These are phyloP conservation scores for Bidens hawaiensis DNA, from an alignment of 140 eudicot genomes.

Conservation along the genomic window DNA sequence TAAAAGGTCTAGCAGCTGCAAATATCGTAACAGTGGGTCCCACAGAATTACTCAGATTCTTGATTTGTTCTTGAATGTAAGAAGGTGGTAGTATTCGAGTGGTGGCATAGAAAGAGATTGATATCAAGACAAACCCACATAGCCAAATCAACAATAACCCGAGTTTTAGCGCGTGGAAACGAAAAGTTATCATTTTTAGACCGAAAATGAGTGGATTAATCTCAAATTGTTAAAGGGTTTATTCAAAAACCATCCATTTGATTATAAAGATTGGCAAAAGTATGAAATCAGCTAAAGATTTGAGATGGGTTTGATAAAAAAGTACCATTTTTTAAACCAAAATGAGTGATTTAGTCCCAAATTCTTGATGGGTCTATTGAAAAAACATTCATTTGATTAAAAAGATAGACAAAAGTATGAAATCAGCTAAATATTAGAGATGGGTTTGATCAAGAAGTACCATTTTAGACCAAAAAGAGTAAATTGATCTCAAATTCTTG, in stretches of 20 bases:
- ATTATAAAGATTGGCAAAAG: too few relatives aligned
- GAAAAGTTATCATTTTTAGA: conserved; percentile 12
- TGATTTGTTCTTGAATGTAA: conserved; percentile 38
- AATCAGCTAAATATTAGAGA: not conserved
- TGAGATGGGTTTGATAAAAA: too few relatives aligned
- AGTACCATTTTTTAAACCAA: too few relatives aligned
- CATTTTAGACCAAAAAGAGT: too few relatives aligned
- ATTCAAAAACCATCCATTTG: not conserved
- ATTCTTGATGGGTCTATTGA: too few relatives aligned
- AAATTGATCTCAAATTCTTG: too few relatives aligned
- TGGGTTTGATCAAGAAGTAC: not conserved
- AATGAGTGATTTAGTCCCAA: too few relatives aligned
- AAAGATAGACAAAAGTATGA: not conserved
- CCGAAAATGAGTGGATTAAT: not conserved
- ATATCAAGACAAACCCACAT: conserved; percentile 66
- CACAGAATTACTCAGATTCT: conserved; percentile 23
- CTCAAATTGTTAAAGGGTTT: too few relatives aligned
- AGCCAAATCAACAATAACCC: conserved; percentile 76
- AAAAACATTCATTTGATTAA: not conserved
- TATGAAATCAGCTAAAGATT: too few relatives aligned
- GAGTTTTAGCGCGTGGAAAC: conserved; percentile 37
- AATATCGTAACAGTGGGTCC: conserved; percentile 55
- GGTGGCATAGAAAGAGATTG: conserved; percentile 65
- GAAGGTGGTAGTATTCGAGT: conserved; percentile 50
- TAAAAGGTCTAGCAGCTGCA: conserved; percentile 68